Percentiles rank a stretch among this genome's conserved stretches.
Evolutionary conservation across 1,139 yeast genomes (phyloP).

Genomic region (Pichia sp.): DNA sequence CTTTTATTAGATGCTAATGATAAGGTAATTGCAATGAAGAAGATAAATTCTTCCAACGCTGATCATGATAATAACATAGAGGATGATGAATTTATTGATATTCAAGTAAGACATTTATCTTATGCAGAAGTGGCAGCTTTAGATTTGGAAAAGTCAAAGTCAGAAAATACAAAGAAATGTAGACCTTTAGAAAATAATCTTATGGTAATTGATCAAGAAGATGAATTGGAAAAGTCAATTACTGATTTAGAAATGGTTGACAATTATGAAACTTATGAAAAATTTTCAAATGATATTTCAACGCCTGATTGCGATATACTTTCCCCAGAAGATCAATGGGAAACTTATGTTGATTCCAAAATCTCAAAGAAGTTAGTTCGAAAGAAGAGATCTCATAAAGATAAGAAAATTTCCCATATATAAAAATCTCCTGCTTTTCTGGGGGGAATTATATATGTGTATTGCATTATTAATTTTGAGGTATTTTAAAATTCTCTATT

Average conservation of each 20-base stretch:
- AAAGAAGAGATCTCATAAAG: slow-evolving; percentile 5
- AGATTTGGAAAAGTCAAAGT: slow-evolving; percentile 5
- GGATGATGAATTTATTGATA: slow-evolving; percentile 39
- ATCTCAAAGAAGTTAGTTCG: slow-evolving; percentile 5
- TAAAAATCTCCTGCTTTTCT: neutral
- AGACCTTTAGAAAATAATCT: neutral
- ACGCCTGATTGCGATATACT: neutral
- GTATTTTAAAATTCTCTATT: no score
- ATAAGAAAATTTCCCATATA: neutral
- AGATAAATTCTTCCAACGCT: slow-evolving; percentile 10
- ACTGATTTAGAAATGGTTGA: slow-evolving; percentile 28
- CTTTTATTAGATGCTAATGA: slow-evolving; percentile 11
- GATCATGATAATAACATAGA: slow-evolving; percentile 16
- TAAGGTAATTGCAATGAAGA: slow-evolving; percentile 30
- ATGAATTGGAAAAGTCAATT: slow-evolving; percentile 26
- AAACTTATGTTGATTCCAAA: slow-evolving; percentile 5
- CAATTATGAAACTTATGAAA: slow-evolving; percentile 15
- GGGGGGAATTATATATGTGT: neutral
- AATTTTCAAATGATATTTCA: neutral
- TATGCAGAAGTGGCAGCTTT: slow-evolving; percentile 47
- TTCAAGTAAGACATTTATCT: slow-evolving; percentile 40
- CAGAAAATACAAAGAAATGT: neutral
- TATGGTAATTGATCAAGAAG: slow-evolving; percentile 27
- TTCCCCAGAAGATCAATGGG: slow-evolving; percentile 12
- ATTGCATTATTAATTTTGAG: neutral